Base-by-base conservation (phyloP, 257 asterid species). In the Primulina huaijiensis region DNA sequence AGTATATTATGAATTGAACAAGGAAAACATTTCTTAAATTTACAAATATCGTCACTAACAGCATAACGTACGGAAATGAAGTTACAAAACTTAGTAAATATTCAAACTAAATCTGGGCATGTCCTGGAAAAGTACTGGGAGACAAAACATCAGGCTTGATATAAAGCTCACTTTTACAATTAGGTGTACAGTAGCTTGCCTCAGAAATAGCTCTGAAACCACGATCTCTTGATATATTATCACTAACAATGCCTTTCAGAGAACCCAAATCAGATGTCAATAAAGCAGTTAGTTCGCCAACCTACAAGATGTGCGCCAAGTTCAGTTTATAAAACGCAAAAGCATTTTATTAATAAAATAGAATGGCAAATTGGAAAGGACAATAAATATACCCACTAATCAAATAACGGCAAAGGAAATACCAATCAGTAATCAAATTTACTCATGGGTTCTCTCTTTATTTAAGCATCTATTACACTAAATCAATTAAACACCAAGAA, bases 121-220 rank as follows among this genome's bases (percentile, higher is more conserved):
- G 59, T 25, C 74, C 62, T 38, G n/a, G 17, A 65, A 65, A 72
- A 27, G 66, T 64, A 50, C 4, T 72, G 37, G 35, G 77, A 70
- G 75, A 65, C 68, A 79, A 69, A 73, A 62, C 55, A 55, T 43
- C 57, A 59, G 50, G 52, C 59, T 65, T 74, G 75, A 82, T 63
- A 82, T 74, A 86, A 80, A 83, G 87, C 88, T 86, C 93, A 87
- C 91, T 78, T 86, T 81, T 84, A 83, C 76, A n/a, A n/a, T 69
- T 78, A 82, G 55, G 82, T 84, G 81, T 70, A 87, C 85, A 87
- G 80, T 85, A 82, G 90, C 98, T 93, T 93, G 99, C 99, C 99
- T 93, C 99, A 50, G 99, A 83, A 71, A 93, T 79, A 65, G 99
- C 96, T 78, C 99, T 86, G 87, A 93, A 86, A 82, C 99, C 97